Base-by-base conservation (phyloP, 2,329 filamentous ascomycete genomes). In the Aspergillus oerlinghausenensis region DNA sequence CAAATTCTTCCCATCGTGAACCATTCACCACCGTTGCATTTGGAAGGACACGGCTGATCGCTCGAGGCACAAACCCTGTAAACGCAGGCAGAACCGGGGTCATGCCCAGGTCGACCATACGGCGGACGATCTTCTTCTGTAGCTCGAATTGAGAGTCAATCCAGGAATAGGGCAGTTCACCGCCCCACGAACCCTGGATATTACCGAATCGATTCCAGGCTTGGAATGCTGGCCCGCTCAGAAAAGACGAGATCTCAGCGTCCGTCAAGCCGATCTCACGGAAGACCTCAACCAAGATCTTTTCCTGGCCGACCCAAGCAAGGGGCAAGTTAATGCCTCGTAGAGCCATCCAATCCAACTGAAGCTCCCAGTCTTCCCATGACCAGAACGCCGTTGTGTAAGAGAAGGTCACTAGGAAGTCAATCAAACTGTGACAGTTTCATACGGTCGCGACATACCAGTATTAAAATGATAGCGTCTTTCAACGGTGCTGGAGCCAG, bases 161-260 rank as follows among this genome's bases (percentile, higher is more conserved):
- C 78, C 79, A 83, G 28, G 68, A 61, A 26, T 70, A 58, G 3
- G 80, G 77, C 11, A 82, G 60, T 2, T 74, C 66, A 4, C 74
- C 76, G 35, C 73, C 74, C 80, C 79, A 82, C 1, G 77, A 79
- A 7, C 77, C 75, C 60, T 81, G 79, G 19, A 80, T 81, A 60
- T 82, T 83, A 9, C 79, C 80, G 55, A 83, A 79, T n/a, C 78
- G 75, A 59, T 82, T 82, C 80, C 80, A 83, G 10, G 79, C 70
- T 56, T 80, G 78, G 55, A 82, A 82, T 0, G 79, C 79, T 1
- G 80, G 80, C 0, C 80, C 79, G 50, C 75, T 79, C 52, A 82
- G 70, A 64, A 80, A 82, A 1, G 72, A 65, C 1, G 69, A 51
- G 49, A 82, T 79, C 26, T 82, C 78, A 4, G 67, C 62, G 40